Base-by-base conservation (phyloP, 495 filamentous ascomycete genomes). In the Aspergillus panamensis region DNA sequence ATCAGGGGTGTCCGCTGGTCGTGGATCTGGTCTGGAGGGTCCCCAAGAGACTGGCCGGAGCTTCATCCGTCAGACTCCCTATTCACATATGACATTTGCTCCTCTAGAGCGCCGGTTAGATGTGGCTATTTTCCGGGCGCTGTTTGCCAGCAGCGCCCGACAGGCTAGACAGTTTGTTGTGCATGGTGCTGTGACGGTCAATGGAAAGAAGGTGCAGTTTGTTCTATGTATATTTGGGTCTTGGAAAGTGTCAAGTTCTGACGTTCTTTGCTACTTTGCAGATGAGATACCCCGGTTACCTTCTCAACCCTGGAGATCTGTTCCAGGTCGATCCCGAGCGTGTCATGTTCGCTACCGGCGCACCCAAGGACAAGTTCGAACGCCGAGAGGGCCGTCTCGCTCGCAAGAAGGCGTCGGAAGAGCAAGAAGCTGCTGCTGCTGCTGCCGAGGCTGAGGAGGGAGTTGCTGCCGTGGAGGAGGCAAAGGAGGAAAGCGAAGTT, bases 281-380 rank as follows among this genome's bases (percentile, higher is more conserved):
- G 94, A 96, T 97, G 89, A 81, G 78, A 47, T 86, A 96, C 68
- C 92, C 94, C 1, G 87, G 90, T 59, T 98, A 97, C 74, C 88
- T 92, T 66, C 86, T 98, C 29, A 98, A 98, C 73, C 94, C 94
- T 9, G 94, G 94, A 48, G 94, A 98, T 68, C 88, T 98, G 80
- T 98, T 97, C 81, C 89, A 93, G 66, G 95, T 98, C 66, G 88
- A 96, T 8, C 81, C 87, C 42, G 90, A 94, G 6, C 84, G 85
- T 57, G 95, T 97, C 31, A 80, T 98, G 73, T 89, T 75, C 62
- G 94, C 90, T 20, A 96, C 91, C 9, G 94, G 94, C 32, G 81
- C 80, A 2, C 80, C 82, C 9, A 96, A 93, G 68, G 68, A 75
- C 17, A 77, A 68, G 44, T 61, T 64, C 17, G 75, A 83, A 57